Evolutionary conservation across 371 early-diverging fungal genomes (phyloP).

Genomic region (Mortierella polycephala): DNA sequence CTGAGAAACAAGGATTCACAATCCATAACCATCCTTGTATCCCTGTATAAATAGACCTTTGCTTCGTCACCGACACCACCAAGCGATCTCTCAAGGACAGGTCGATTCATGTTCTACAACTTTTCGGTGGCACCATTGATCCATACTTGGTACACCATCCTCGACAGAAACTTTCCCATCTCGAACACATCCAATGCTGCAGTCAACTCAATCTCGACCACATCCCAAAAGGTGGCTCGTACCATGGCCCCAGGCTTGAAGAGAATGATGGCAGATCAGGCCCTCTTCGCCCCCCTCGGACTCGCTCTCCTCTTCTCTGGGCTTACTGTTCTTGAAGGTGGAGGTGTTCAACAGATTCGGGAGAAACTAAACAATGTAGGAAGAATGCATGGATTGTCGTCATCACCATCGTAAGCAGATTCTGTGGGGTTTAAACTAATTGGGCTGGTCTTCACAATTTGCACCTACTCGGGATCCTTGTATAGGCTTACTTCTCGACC

Average conservation of each 20-base stretch:
- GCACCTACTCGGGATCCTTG: background rate
- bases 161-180: conserved; percentile 77
- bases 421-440: too few relatives aligned
- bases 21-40: background rate
- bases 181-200: background rate
- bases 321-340: conserved; percentile 75
- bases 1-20: conserved; percentile 1
- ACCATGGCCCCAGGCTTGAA: conserved; percentile 42
- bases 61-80: background rate
- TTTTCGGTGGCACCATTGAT: conserved; percentile 78
- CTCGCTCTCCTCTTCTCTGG: conserved; percentile 72
- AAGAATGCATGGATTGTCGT: background rate
- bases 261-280: conserved; percentile 76
- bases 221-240: background rate
- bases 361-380: conserved; percentile 61
- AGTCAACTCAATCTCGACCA: background rate
- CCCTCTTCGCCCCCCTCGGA: conserved; percentile 79
- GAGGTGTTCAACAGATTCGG: conserved; percentile 64
- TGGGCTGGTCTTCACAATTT: too few relatives aligned
- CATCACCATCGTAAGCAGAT: too few relatives aligned
- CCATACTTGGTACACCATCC: conserved; percentile 77
- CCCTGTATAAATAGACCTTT: background rate
- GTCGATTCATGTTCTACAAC: conserved; percentile 79
- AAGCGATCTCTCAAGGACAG: conserved; percentile 37
- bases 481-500: conserved; percentile 62